Conservation (phyloP, 1,284 basidiomycete species). For the Gymnopus androsaceus region DNA sequence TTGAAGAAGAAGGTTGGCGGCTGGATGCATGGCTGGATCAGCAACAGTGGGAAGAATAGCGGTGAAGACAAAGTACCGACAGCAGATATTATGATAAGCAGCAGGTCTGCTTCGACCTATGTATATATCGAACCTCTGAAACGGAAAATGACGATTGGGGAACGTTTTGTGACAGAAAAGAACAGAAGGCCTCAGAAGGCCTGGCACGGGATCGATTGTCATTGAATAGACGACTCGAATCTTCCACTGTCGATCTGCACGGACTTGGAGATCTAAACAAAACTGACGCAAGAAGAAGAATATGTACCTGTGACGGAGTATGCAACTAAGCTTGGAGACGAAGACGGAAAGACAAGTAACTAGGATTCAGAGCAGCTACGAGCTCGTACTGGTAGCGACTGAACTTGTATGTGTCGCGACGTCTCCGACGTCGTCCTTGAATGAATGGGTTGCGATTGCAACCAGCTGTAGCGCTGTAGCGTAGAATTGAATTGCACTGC, state of each 20-base stretch:
- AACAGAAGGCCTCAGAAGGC: conserved; percentile 31
- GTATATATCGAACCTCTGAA: conserved; percentile 41
- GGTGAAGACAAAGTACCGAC: conserved; percentile 22
- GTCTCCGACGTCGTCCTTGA: conserved; percentile 62
- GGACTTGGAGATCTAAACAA: conserved; percentile 1
- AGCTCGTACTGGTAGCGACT: too few species aligned
- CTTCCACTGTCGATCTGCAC: conserved; percentile 6
- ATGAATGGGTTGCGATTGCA: too few species aligned
- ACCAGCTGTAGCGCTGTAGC: too few species aligned
- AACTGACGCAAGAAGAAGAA: conserved; percentile 10
- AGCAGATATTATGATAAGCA: conserved; percentile 23
- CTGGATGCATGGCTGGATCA: conserved; percentile 87
- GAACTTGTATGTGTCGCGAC: conserved; percentile 76
- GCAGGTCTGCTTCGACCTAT: not conserved
- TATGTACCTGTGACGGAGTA: too few species aligned
- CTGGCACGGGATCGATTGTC: conserved; percentile 16
- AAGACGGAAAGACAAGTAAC: conserved; percentile 29
- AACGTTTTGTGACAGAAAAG: conserved; percentile 70
- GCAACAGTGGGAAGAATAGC: conserved; percentile 21
- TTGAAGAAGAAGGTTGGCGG: conserved; percentile 89
- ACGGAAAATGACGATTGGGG: conserved; percentile 67
- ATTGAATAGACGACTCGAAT: conserved; percentile 13
- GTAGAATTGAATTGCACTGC: too few species aligned
- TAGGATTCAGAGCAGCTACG: too few species aligned
- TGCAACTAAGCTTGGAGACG: conserved; percentile 2